Conservation (phyloP, 2,329 filamentous ascomycete species). For the Tolypocladium tundrense region DNA sequence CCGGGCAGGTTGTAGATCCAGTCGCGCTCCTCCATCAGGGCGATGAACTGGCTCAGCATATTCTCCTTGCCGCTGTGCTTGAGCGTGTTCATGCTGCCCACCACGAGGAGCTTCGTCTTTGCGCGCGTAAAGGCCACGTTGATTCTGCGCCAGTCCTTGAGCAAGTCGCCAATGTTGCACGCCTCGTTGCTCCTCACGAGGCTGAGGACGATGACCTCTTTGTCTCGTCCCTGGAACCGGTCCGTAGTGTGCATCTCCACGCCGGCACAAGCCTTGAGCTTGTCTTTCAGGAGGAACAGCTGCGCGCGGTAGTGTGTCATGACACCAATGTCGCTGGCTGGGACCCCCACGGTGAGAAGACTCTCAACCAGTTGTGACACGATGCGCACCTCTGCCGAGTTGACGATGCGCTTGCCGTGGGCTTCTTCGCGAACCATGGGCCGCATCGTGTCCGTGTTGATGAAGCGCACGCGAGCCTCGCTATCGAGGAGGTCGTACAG, state of each 20-base stretch:
- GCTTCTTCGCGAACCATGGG: constrained; percentile 58
- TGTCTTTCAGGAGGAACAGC: constrained; percentile 69
- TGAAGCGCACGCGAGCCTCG: constrained; percentile 65
- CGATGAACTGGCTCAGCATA: constrained; percentile 66
- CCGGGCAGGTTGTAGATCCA: constrained; percentile 70
- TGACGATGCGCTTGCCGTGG: constrained; percentile 79
- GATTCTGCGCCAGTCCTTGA: constrained; percentile 85
- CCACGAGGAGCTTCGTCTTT: constrained; percentile 79
- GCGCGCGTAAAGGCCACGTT: constrained; percentile 94
- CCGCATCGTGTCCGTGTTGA: constrained; percentile 75
- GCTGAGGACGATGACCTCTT: constrained; percentile 80
- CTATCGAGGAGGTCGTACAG: constrained; percentile 62
- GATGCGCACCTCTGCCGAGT: constrained; percentile 70
- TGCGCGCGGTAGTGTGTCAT: constrained; percentile 97
- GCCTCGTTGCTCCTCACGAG: constrained; percentile 81
- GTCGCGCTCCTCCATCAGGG: constrained; percentile 62
- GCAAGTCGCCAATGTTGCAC: constrained; percentile 75
- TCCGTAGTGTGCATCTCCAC: constrained; percentile 97
- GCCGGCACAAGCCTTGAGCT: constrained; percentile 47
- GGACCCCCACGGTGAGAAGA: constrained; percentile 65
- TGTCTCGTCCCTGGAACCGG: constrained; percentile 92
- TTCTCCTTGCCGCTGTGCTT: constrained; percentile 62
- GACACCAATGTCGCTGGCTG: constrained; percentile 71
- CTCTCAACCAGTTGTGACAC: constrained; percentile 71
- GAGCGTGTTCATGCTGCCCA: constrained; percentile 74